A percentile compares a stretch with the other conserved stretches of the same genome.
Evolutionary conservation across 768 basidiomycete genomes (phyloP).

Genomic region (Termitomyces sp.): DNA sequence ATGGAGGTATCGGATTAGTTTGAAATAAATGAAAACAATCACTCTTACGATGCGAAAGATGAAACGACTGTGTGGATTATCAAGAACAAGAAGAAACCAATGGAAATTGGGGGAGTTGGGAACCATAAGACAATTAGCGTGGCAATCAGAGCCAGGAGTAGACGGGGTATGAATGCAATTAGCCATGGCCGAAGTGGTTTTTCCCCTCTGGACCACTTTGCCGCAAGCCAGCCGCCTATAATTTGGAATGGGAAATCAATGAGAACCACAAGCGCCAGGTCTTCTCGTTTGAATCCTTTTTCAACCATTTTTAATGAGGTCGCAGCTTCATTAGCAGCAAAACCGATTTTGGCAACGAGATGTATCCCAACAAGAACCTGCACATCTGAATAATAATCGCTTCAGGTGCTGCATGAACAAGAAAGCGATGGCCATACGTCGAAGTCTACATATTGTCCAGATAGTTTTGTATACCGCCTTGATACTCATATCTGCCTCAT

Average conservation of each 20-base stretch:
- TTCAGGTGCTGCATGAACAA: background rate
- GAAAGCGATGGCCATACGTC: slow-evolving; percentile 48
- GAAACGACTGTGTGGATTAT: slow-evolving; percentile 77
- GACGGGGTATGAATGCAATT: slow-evolving; percentile 83
- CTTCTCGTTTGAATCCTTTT: slow-evolving; percentile 93
- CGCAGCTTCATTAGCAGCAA: slow-evolving; percentile 89
- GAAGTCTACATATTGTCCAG: slow-evolving; percentile 88
- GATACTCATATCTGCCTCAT: slow-evolving; percentile 85
- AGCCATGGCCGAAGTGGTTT: slow-evolving; percentile 84
- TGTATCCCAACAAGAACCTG: slow-evolving; percentile 84
- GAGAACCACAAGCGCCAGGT: slow-evolving; percentile 90
- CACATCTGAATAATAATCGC: slow-evolving; percentile 53
- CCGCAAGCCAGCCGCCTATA: slow-evolving; percentile 88
- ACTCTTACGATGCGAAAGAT: slow-evolving; percentile 75
- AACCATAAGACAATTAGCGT: slow-evolving; percentile 81
- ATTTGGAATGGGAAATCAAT: slow-evolving; percentile 99
- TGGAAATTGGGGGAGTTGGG: slow-evolving; percentile 68
- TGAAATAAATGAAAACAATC: background rate
- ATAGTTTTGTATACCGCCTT: slow-evolving; percentile 89
- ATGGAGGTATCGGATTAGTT: background rate
- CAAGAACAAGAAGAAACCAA: slow-evolving; percentile 74
- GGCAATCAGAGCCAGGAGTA: slow-evolving; percentile 65
- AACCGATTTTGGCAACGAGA: slow-evolving; percentile 89
- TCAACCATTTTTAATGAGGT: slow-evolving; percentile 93
- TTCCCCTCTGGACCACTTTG: slow-evolving; percentile 82